Evolutionary conservation across 1,139 yeast genomes (phyloP).

Genomic region (Yamadazyma buinensis): DNA sequence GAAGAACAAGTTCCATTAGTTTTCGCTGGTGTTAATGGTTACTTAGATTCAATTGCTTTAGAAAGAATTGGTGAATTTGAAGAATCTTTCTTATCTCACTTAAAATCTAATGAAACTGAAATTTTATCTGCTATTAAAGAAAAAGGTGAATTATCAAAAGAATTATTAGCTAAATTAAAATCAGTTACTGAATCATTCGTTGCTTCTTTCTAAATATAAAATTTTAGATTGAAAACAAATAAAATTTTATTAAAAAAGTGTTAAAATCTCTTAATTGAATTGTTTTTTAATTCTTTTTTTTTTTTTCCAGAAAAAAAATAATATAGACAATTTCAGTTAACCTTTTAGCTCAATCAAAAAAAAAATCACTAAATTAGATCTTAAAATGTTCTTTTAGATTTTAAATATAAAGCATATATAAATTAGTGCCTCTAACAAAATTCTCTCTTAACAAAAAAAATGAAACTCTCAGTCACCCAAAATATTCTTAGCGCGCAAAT

Average conservation of each 20-base stretch:
- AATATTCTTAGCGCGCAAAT: too few species aligned
- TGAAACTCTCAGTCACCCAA: too few species aligned
- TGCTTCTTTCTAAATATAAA: conserved; percentile 68
- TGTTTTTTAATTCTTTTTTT: too few species aligned
- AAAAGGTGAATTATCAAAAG: conserved; percentile 90
- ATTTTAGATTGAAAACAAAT: too few species aligned
- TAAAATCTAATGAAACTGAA: conserved; percentile 85
- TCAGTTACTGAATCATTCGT: conserved; percentile 87
- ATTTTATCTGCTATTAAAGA: conserved; percentile 80
- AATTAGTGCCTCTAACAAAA: too few species aligned
- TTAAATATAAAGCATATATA: conserved; percentile 9
- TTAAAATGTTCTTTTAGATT: conserved; percentile 5
- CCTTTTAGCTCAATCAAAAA: too few species aligned
- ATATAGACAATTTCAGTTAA: too few species aligned
- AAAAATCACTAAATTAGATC: too few species aligned
- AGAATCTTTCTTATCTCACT: conserved; percentile 84
- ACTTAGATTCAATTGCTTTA: conserved; percentile 83
- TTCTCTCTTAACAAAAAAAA: too few species aligned
- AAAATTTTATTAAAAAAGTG: too few species aligned
- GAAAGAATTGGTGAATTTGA: conserved; percentile 90
- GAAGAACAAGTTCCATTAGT: conserved; percentile 99
- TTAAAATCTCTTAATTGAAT: too few species aligned
- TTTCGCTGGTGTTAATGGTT: conserved; percentile 99
- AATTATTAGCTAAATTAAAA: conserved; percentile 82
- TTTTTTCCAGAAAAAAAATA: too few species aligned